Conservation (phyloP, 352 stramenopile species). For the Pythium aquatile region DNA sequence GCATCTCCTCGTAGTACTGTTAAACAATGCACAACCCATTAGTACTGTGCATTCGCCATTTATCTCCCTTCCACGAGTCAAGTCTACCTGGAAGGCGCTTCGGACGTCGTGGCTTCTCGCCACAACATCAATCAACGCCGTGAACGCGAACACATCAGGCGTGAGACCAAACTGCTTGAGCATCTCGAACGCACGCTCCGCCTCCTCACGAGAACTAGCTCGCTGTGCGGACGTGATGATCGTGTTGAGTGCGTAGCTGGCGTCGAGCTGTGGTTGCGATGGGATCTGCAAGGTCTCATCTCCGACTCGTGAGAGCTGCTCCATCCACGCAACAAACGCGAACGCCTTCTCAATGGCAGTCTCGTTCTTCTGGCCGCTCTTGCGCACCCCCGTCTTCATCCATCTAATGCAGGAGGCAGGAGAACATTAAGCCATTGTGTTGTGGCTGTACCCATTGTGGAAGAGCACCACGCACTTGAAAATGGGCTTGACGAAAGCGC, state of each 20-base stretch:
- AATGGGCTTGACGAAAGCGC: slow-evolving; percentile 58
- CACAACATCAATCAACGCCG: slow-evolving; percentile 68
- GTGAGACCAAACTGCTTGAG: slow-evolving; percentile 46
- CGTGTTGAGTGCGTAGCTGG: slow-evolving; percentile 72
- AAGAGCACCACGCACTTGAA: slow-evolving; percentile 34
- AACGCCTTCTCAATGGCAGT: slow-evolving; percentile 61
- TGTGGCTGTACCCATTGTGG: slow-evolving; percentile 7
- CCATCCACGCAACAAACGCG: slow-evolving; percentile 64
- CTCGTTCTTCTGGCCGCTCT: slow-evolving; percentile 52
- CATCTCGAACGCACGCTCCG: slow-evolving; percentile 57
- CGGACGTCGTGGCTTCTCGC: slow-evolving; percentile 45
- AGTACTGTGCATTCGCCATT: background rate
- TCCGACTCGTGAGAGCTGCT: slow-evolving; percentile 45
- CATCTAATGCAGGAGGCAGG: slow-evolving; percentile 28
- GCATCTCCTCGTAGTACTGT: slow-evolving; percentile 62
- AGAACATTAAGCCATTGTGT: background rate
- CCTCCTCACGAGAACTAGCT: slow-evolving; percentile 43
- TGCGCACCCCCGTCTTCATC: slow-evolving; percentile 64
- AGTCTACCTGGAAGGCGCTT: slow-evolving; percentile 42
- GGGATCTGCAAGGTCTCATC: slow-evolving; percentile 43
- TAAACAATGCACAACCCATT: background rate
- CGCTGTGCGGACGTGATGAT: slow-evolving; percentile 71
- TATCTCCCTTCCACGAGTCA: no score
- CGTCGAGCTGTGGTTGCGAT: slow-evolving; percentile 40
- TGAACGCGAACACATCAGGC: slow-evolving; percentile 77